Evolutionary conservation across 352 stramenopile genomes (phyloP), one percentile per base, ranked within the genome.

Genomic region (Globisporangium parvum): DNA sequence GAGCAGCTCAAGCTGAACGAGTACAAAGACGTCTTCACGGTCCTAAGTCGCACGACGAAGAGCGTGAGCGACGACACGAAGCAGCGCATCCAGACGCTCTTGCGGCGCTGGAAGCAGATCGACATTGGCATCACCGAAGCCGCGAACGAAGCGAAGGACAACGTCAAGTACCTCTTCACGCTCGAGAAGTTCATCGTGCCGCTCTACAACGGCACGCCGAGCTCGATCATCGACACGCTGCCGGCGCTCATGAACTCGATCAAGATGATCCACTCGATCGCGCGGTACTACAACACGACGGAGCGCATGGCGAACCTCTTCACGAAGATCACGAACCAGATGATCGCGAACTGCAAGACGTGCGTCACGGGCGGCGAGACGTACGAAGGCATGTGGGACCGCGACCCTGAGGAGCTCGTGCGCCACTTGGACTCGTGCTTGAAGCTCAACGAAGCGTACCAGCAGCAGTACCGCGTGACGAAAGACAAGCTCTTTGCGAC

Each of bases 261-360:
- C 77, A 99, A 99, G 78, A 99, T 99, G 97, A 98, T 99, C 60
- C 96, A 99, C 66, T 98, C 94, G 12, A 99, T 99, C 60, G 93
- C 96, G 55, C 78, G 97, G 47, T 99, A 99, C 62, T 99, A 99
- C 80, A 98, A 98, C 68, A 99, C 95, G n/a, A 97, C 87, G 6
- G 96, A 99, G 63, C 83, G 96, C 31, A 98, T 99, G 87, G 93
- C 93, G 0, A 97, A 92, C 40, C 77, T 99, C 51, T 98, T 99
- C 57, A 85, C 86, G 3, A 99, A 98, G 69, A 98, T 99, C 61
- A 99, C 96, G 0, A 97, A 98, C 68, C 96, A 99, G 69, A 99
- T 99, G 95, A 98, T 99, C 66, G 77, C 85, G 6, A 98, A 97
- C 66, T 99, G 96, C 77, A 98, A 98, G 59, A 80, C 95, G 28